These are phyloP conservation scores for Entonaema liquescens DNA, from an alignment of 495 filamentous ascomycete species.

Conservation along the genomic window DNA sequence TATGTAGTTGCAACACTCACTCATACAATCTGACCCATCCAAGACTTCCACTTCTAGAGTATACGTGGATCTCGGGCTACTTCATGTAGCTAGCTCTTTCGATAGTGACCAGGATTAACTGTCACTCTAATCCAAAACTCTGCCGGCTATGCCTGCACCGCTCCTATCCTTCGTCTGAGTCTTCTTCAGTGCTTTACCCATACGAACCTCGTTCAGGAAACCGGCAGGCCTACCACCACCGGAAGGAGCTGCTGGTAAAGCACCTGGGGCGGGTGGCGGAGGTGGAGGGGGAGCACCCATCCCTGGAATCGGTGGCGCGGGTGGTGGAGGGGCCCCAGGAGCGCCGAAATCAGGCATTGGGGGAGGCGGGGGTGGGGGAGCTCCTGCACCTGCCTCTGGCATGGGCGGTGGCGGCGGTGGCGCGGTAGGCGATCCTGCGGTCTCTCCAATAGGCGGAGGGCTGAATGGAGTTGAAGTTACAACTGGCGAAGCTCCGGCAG, in stretches of 20 bases:
- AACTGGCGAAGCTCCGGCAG: constrained; percentile 56
- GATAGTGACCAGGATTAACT: not conserved
- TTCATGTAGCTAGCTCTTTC: not conserved
- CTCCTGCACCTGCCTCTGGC: constrained; percentile 42
- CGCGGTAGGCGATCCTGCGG: constrained; percentile 29
- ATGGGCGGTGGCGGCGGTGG: constrained; percentile 56
- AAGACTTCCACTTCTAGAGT: constrained; percentile 8
- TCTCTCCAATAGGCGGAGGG: constrained; percentile 45
- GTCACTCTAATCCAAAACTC: constrained; percentile 61
- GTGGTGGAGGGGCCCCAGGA: constrained; percentile 54
- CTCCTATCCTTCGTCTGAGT: constrained; percentile 88
- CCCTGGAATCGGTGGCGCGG: constrained; percentile 62
- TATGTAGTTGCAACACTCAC: constrained; percentile 34
- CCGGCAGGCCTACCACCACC: constrained; percentile 62
- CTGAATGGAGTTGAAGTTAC: constrained; percentile 50
- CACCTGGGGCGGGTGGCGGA: constrained; percentile 56
- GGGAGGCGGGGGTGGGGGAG: constrained; percentile 52
- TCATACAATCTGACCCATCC: constrained; percentile 42
- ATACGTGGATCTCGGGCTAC: not conserved
- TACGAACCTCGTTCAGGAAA: constrained; percentile 81
- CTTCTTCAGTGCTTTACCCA: constrained; percentile 80
- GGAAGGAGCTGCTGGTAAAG: constrained; percentile 44
- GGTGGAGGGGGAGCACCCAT: constrained; percentile 65
- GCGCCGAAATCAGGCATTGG: constrained; percentile 49
- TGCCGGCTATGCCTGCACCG: constrained; percentile 70